Evolutionary conservation across 805 yeast genomes (phyloP).

Genomic region (Yarrowia hollandica): DNA sequence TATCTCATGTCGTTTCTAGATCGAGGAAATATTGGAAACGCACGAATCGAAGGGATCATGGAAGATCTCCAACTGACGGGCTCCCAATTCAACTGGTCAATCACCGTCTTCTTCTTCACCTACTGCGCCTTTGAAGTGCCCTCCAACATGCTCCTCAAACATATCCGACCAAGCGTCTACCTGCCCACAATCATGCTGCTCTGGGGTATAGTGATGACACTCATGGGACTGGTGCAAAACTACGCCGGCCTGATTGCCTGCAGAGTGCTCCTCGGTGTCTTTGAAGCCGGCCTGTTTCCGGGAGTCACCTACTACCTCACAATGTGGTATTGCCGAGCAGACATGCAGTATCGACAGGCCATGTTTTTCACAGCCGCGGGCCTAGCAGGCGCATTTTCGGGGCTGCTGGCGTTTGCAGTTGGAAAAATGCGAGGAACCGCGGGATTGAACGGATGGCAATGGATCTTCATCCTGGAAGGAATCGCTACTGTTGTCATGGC

Average conservation of each 20-base stretch:
- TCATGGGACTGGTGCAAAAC: slow-evolving; percentile 42
- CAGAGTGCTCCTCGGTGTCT: slow-evolving; percentile 46
- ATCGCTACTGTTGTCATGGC: slow-evolving; percentile 42
- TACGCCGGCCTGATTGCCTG: slow-evolving; percentile 41
- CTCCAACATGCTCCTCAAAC: slow-evolving; percentile 37
- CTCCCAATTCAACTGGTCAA: slow-evolving; percentile 42
- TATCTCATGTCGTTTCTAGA: slow-evolving; percentile 54
- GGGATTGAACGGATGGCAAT: slow-evolving; percentile 51
- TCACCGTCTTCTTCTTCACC: slow-evolving; percentile 46
- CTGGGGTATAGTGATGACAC: slow-evolving; percentile 43
- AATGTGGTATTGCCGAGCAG: slow-evolving; percentile 43
- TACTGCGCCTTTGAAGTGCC: slow-evolving; percentile 38
- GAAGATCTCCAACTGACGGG: slow-evolving; percentile 43
- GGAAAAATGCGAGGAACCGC: slow-evolving; percentile 45
- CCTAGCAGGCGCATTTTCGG: slow-evolving; percentile 55
- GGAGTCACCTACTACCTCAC: slow-evolving; percentile 43
- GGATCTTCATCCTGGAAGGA: slow-evolving; percentile 55
- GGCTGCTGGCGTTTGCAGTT: slow-evolving; percentile 47
- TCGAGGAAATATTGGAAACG: slow-evolving; percentile 55
- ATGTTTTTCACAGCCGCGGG: slow-evolving; percentile 41
- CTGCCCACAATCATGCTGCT: slow-evolving; percentile 41
- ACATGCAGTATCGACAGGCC: slow-evolving; percentile 45
- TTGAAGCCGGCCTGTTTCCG: slow-evolving; percentile 49
- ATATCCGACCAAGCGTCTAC: slow-evolving; percentile 43
- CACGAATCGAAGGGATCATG: slow-evolving; percentile 52